Conservation (phyloP, 2,329 filamentous ascomycete species). For the Penicillium palitans region DNA sequence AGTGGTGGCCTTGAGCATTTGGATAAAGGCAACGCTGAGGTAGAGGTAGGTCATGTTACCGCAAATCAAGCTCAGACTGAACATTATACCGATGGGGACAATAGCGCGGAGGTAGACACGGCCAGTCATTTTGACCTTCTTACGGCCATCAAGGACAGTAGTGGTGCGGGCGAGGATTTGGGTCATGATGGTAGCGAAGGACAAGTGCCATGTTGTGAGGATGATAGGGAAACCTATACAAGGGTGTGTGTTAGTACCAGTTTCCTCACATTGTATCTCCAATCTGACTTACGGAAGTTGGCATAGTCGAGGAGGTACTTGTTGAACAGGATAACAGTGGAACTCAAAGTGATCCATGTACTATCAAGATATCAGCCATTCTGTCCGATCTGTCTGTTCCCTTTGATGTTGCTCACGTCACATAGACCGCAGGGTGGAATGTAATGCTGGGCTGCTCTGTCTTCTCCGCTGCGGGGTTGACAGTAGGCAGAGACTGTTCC, state of each 20-base stretch:
- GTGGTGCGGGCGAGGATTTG: constrained; percentile 91
- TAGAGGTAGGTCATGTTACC: constrained; percentile 96
- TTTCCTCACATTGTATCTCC: background rate
- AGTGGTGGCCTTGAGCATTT: constrained; percentile 80
- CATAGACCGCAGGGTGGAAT: constrained; percentile 83
- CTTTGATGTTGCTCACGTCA: constrained; percentile 52
- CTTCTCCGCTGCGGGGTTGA: constrained; percentile 76
- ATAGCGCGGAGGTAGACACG: constrained; percentile 87
- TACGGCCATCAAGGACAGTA: constrained; percentile 84
- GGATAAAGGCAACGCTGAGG: constrained; percentile 93
- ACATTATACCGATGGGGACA: constrained; percentile 91
- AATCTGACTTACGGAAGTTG: constrained; percentile 68
- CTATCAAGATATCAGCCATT: constrained; percentile 49
- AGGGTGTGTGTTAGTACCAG: constrained; percentile 8
- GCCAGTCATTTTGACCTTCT: constrained; percentile 96
- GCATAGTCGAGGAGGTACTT: constrained; percentile 92
- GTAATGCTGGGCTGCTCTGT: constrained; percentile 59
- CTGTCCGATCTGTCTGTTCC: background rate
- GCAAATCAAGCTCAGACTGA: constrained; percentile 93
- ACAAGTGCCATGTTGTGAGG: constrained; percentile 92
- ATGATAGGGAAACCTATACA: constrained; percentile 56
- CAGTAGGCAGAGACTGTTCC: constrained; percentile 67
- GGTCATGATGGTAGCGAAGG: constrained; percentile 91
- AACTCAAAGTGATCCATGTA: constrained; percentile 88
- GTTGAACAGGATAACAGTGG: constrained; percentile 97